phyloP scores from a whole-genome alignment of 1,284 basidiomycete species.

The Cutaneotrichosporon curvatum region DNA sequence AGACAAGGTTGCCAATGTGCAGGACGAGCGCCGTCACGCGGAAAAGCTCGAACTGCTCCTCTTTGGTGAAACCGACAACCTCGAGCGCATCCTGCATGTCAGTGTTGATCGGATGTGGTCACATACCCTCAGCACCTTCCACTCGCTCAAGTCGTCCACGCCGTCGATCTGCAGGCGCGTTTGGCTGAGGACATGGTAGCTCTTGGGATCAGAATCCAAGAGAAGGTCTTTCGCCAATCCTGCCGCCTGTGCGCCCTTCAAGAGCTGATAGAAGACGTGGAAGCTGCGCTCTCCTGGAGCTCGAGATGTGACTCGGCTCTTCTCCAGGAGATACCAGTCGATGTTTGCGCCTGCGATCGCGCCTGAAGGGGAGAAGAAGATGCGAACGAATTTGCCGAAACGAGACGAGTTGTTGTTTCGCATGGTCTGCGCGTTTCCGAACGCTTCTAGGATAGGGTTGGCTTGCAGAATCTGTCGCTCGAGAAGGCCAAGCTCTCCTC shows the following conservation, averaged over 20 bases:
- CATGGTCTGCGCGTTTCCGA: conserved; percentile 98
- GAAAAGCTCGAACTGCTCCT: conserved; percentile 89
- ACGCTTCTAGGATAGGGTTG: conserved; percentile 95
- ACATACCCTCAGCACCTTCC: conserved; percentile 64
- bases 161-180: conserved; percentile 88
- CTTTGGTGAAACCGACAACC: conserved; percentile 58
- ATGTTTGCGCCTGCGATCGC: conserved; percentile 97
- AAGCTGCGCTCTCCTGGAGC: conserved; percentile 86
- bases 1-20: conserved; percentile 88
- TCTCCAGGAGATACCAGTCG: conserved; percentile 98
- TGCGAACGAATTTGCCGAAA: conserved; percentile 91
- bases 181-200: conserved; percentile 87
- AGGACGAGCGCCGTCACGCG: conserved; percentile 88
- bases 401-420: conserved; percentile 98
- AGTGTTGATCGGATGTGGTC: conserved; percentile 16
- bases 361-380: conserved; percentile 87
- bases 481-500: conserved; percentile 72
- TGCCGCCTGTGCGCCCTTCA: conserved; percentile 60
- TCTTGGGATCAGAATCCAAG: conserved; percentile 65
- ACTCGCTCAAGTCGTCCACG: conserved; percentile 86
- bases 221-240: conserved; percentile 64
- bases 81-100: conserved; percentile 28
- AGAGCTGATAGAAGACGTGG: conserved; percentile 92
- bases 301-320: conserved; percentile 87
- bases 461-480: conserved; percentile 97